A percentile compares a stretch with the other conserved stretches of the same genome.
These are phyloP conservation scores for Ophiosphaerella korrae DNA, from an alignment of 2,329 filamentous ascomycete genomes.

Conservation along the genomic window DNA sequence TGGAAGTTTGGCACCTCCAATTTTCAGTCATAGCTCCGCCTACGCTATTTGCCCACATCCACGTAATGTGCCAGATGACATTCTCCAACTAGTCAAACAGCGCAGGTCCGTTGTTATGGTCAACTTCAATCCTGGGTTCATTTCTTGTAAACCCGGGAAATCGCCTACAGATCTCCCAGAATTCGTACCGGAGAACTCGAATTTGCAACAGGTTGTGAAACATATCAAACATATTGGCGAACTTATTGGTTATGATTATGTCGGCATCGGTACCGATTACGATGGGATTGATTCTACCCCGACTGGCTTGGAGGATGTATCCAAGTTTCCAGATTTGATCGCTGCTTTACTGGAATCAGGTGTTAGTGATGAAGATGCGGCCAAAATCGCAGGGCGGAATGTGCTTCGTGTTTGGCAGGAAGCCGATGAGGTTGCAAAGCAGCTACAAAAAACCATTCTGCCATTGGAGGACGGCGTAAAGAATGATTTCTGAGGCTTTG, in stretches of 20 bases:
- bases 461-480: conserved; percentile 53
- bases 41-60: conserved; percentile 83
- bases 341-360: conserved; percentile 74
- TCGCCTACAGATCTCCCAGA: conserved; percentile 69
- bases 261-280: conserved; percentile 88
- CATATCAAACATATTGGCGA: conserved; percentile 85
- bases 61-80: conserved; percentile 85
- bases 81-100: conserved; percentile 76
- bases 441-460: conserved; percentile 28
- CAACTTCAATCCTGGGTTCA: conserved; percentile 83
- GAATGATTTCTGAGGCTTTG: conserved; percentile 4
- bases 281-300: conserved; percentile 75
- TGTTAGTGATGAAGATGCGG: conserved; percentile 73
- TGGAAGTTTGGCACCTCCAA: conserved; percentile 79
- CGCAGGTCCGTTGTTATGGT: conserved; percentile 84
- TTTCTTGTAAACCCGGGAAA: conserved; percentile 70
- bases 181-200: conserved; percentile 70
- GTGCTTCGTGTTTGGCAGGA: conserved; percentile 72
- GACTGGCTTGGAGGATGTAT: conserved; percentile 79
- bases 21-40: conserved; percentile 87
- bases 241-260: conserved; percentile 82
- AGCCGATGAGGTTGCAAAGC: conserved; percentile 3
- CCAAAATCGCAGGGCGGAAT: conserved; percentile 79
- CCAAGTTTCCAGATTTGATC: conserved; percentile 79
- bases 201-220: conserved; percentile 74